Base-by-base conservation (phyloP, 2,329 filamentous ascomycete genomes). In the Clonostachys rhizophaga region DNA sequence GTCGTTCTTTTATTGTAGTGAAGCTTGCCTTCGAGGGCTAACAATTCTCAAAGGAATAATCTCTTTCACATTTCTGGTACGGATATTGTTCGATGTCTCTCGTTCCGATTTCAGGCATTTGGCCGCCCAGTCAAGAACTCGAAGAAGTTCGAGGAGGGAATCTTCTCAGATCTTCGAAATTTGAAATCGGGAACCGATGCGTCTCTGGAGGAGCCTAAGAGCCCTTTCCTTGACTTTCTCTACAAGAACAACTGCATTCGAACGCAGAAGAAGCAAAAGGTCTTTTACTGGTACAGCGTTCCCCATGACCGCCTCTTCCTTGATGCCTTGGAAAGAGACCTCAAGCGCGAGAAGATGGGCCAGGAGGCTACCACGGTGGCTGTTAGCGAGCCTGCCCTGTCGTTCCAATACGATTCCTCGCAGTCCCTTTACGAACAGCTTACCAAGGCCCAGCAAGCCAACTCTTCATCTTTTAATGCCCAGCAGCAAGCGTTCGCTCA, bases 231-330 rank as follows among this genome's bases (percentile, higher is more conserved):
- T 52, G 94, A 99, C 70, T 99, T 97, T 68, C 79, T 99, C 41
- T 99, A 99, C 83, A 99, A 99, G 81, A 99, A 99, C 81, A 99
- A 99, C 77, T 99, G 94, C 79, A 99, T 99, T 59, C 86, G 94
- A 58, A 99, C 94, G 36, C 94, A 99, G 71, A 99, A 99, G 84
- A 99, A 99, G 80, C 94, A 99, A 66, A 99, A 99, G 78, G 94
- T 99, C 55, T 99, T 99, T 64, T 99, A 97, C 75, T 99, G 94
- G 94, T 99, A 97, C 73, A 96, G 91, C 74, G 94, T 99, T 43
- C 94, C 94, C 2, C 94, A 99, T 67, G 94, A 99, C 70, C 84
- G 94, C 47, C 83, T 99, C 45, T 99, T 99, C 72, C 85, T 99
- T 57, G 94, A 99, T 73, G 94, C 94, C 37, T 77, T 99, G 58